Conservation (phyloP, 129 eudicot genomes). For the Saussurea involucrata region DNA sequence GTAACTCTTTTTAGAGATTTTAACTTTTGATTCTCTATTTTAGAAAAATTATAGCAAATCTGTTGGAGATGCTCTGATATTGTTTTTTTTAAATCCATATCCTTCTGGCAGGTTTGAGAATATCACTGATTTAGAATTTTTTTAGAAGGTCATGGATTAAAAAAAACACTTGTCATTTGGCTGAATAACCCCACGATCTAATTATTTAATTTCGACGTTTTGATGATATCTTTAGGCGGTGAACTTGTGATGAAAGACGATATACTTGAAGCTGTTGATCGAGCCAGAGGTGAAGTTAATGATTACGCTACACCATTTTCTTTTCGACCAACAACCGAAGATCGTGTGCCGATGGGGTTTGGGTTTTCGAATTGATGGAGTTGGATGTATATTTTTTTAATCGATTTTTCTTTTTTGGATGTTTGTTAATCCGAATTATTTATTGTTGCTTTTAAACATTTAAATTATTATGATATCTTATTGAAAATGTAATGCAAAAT, state of each 20-base stretch:
- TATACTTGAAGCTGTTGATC: conserved; percentile 37
- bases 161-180: background rate
- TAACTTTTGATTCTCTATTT: too few relatives aligned
- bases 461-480: background rate
- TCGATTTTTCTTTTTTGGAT: background rate
- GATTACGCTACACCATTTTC: conserved; percentile 23
- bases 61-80: too few relatives aligned
- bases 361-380: conserved; percentile 18
- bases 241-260: conserved; percentile 43
- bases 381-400: background rate
- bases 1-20: too few relatives aligned
- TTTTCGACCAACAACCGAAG: conserved; percentile 17
- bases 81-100: background rate
- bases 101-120: background rate
- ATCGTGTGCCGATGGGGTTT: conserved; percentile 7
- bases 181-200: background rate
- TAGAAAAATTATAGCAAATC: too few relatives aligned
- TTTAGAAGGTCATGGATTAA: background rate
- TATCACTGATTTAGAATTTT: background rate
- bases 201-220: background rate
- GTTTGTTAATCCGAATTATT: background rate
- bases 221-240: conserved; percentile 27
- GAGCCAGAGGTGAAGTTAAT: conserved; percentile 30
- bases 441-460: background rate
- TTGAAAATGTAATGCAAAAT: background rate